phyloP scores from a whole-genome alignment of 495 filamentous ascomycete species.

The Aeminium ludgeri region DNA sequence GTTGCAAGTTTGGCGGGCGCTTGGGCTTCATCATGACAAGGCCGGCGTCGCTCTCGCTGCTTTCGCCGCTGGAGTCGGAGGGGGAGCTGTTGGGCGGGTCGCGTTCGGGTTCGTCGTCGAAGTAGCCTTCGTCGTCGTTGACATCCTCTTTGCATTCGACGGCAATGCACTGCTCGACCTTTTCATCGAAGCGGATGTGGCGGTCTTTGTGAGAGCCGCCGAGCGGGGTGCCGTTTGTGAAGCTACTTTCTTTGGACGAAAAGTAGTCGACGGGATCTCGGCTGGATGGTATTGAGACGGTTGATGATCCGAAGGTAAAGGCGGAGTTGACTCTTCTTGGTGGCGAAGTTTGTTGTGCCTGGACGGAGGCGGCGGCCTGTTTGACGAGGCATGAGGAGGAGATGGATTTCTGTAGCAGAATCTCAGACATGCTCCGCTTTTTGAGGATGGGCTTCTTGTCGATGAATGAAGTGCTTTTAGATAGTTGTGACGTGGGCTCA shows the following conservation, averaged over 20 bases:
- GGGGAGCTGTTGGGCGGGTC: constrained; percentile 34
- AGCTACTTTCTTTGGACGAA: constrained; percentile 42
- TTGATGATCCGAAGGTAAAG: constrained; percentile 34
- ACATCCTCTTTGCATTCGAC: constrained; percentile 66
- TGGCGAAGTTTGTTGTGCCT: constrained; percentile 63
- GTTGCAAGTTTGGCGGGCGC: not conserved
- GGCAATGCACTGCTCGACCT: constrained; percentile 89
- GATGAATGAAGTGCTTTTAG: constrained; percentile 65
- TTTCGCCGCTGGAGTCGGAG: constrained; percentile 4
- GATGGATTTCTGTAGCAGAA: constrained; percentile 81
- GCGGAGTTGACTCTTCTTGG: constrained; percentile 42
- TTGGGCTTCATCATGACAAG: constrained; percentile 71
- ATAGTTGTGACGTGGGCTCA: constrained; percentile 42
- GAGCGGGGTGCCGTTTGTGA: constrained; percentile 39
- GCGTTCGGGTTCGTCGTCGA: constrained; percentile 32
- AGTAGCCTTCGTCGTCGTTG: constrained; percentile 40
- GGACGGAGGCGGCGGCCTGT: constrained; percentile 80
- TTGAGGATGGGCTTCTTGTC: constrained; percentile 89
- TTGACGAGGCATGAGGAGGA: constrained; percentile 83
- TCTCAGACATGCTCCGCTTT: constrained; percentile 87
- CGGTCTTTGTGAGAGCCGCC: constrained; percentile 40
- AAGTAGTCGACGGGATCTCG: constrained; percentile 38
- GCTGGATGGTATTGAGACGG: constrained; percentile 37
- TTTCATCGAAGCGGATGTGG: constrained; percentile 93
- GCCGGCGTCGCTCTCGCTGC: constrained; percentile 41